These are phyloP conservation scores for Coffea eugenioides DNA, from an alignment of 257 asterid species.

Conservation along the genomic window DNA sequence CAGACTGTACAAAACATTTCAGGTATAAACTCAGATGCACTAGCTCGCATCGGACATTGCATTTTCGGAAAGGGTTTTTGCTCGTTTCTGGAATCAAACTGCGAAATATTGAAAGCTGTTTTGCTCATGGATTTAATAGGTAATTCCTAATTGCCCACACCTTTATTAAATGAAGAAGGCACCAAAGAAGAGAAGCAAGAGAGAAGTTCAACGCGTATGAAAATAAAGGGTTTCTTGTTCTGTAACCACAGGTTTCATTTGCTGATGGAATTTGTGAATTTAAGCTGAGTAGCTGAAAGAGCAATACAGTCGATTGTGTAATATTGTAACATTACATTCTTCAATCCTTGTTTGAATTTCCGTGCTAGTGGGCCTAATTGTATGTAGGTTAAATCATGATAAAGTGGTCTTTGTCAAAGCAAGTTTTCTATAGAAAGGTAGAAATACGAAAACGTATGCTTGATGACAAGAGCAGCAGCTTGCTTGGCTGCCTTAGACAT, in stretches of 20 bases:
- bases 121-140: not conserved
- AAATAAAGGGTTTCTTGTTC: not conserved
- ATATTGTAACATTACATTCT: not conserved
- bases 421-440: not conserved
- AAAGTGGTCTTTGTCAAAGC: not conserved
- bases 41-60: not conserved
- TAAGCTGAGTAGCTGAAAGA: not conserved
- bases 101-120: not conserved
- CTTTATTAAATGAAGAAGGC: not conserved
- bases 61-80: not conserved
- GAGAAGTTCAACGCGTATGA: not conserved
- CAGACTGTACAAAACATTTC: not conserved
- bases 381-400: not conserved
- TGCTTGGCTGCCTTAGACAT: too few relatives aligned
- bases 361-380: not conserved
- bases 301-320: not conserved
- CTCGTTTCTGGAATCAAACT: not conserved
- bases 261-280: not conserved
- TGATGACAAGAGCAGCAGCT: not conserved
- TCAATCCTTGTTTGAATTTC: not conserved
- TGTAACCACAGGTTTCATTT: not conserved
- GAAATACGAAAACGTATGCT: not conserved
- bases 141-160: not conserved
- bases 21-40: not conserved
- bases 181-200: not conserved